These are phyloP conservation scores for Aspergillus sp. DNA, from an alignment of 2,329 filamentous ascomycete species.

Conservation along the genomic window DNA sequence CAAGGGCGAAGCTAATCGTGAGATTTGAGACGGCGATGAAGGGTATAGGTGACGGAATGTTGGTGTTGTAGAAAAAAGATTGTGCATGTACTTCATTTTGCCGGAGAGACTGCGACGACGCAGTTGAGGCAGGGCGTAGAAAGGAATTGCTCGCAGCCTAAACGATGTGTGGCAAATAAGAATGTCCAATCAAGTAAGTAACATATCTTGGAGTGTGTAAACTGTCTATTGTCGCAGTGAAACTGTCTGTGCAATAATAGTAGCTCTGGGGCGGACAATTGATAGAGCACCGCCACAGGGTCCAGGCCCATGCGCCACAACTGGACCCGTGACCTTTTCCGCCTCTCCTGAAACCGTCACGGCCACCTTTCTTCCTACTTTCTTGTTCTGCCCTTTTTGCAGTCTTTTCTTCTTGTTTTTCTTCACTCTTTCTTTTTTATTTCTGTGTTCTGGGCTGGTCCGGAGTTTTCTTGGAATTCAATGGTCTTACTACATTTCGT, in stretches of 20 bases:
- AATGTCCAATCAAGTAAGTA: no score
- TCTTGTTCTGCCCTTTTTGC: not conserved
- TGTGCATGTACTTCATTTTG: slow-evolving; percentile 28
- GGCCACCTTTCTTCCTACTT: not conserved
- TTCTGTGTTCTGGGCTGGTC: slow-evolving; percentile 15
- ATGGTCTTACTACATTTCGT: slow-evolving; percentile 20
- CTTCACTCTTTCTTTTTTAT: not conserved
- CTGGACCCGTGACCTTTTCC: not conserved
- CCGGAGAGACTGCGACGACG: not conserved
- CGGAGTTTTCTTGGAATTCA: slow-evolving; percentile 19
- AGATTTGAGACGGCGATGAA: slow-evolving; percentile 10
- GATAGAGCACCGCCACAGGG: not conserved
- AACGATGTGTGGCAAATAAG: no score
- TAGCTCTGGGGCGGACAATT: no score
- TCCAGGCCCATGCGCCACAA: slow-evolving; percentile 1
- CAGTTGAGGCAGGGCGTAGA: no score
- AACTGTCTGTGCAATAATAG: no score
- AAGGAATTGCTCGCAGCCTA: no score
- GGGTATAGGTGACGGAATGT: slow-evolving; percentile 26
- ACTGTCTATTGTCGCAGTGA: no score
- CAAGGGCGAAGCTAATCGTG: slow-evolving; percentile 10
- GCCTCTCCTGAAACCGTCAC: not conserved
- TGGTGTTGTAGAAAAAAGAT: slow-evolving; percentile 26
- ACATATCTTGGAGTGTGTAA: no score
- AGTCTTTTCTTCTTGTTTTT: not conserved